phyloP scores from a whole-genome alignment of 495 filamentous ascomycete species.

The Jackrogersella minutella region DNA sequence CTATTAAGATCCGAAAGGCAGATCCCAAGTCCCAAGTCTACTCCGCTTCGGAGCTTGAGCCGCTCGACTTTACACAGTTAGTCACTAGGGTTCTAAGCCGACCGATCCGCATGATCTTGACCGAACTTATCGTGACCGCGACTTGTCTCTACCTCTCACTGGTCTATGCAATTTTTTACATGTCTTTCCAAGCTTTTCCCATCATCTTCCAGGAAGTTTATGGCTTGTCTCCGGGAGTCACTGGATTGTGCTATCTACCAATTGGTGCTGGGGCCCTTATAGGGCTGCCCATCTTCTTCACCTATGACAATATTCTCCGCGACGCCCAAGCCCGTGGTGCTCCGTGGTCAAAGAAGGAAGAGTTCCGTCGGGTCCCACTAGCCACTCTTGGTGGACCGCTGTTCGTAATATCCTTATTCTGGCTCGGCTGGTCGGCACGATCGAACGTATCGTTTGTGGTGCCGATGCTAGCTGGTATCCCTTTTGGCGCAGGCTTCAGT shows the following conservation, averaged over 20 bases:
- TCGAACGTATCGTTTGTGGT: constrained; percentile 66
- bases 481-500: constrained; percentile 74
- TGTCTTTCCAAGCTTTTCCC: constrained; percentile 74
- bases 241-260: constrained; percentile 58
- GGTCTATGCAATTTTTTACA: constrained; percentile 78
- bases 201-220: constrained; percentile 66
- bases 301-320: constrained; percentile 45
- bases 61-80: constrained; percentile 44
- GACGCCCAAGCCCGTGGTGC: constrained; percentile 34
- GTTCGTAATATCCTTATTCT: constrained; percentile 71
- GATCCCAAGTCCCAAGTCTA: constrained; percentile 50
- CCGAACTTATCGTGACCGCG: constrained; percentile 62
- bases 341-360: constrained; percentile 56
- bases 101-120: constrained; percentile 54
- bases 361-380: constrained; percentile 70
- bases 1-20: constrained; percentile 54
- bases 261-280: constrained; percentile 55
- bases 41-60: constrained; percentile 49
- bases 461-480: constrained; percentile 68
- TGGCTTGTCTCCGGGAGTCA: constrained; percentile 51
- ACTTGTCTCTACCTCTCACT: constrained; percentile 73
- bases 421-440: constrained; percentile 74
- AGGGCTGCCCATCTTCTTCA: constrained; percentile 62
- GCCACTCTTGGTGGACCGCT: constrained; percentile 71
- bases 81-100: constrained; percentile 50